Evolutionary conservation across 2,329 filamentous ascomycete genomes (phyloP), one percentile per base, ranked within the genome.

Genomic region (Annulohypoxylon truncatum): DNA sequence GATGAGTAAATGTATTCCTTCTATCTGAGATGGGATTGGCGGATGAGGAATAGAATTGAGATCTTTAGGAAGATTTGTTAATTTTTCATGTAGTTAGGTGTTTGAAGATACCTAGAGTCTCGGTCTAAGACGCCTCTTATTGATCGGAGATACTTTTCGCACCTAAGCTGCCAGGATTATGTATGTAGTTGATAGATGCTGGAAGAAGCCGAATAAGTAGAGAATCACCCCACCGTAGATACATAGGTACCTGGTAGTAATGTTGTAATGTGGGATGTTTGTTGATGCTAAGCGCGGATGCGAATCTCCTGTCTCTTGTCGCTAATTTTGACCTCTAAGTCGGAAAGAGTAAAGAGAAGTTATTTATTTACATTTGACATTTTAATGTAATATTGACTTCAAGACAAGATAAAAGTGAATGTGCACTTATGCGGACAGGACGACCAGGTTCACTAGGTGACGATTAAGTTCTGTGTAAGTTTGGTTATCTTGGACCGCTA

Each of bases 61-160:
- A 20, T 24, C n/a, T n/a, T n/a, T 22, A 28, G 22, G 22, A 12
- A 8, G 15, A 47, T 47, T 22, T 28, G 42, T 28, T 22, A 26
- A n/a, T 13, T 15, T 28, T 9, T 48, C 22, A 47, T n/a, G 44
- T 18, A 40, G 22, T 24, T 26, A 24, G 26, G 35, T 28, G 50
- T 26, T 40, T 26, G 20, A 18, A 54, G 33, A 22, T 50, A 47
- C 24, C 29, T 26, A 29, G 26, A 28, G 26, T 29, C 24, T 10
- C 46, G 24, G 26, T 48, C 46, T 29, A 29, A 48, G 6, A 15
- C 12, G 46, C 12, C 47, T 48, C 12, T 57, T 48, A 57, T 48
- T 29, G 22, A 40, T 57, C 31, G 20, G 29, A 28, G 54, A 48
- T 38, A 44, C 18, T 40, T 26, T 2, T 48, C 28, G 40, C 50